Conservation (phyloP, 192 early-diverging fungal species). For the Mortierella antarctica region DNA sequence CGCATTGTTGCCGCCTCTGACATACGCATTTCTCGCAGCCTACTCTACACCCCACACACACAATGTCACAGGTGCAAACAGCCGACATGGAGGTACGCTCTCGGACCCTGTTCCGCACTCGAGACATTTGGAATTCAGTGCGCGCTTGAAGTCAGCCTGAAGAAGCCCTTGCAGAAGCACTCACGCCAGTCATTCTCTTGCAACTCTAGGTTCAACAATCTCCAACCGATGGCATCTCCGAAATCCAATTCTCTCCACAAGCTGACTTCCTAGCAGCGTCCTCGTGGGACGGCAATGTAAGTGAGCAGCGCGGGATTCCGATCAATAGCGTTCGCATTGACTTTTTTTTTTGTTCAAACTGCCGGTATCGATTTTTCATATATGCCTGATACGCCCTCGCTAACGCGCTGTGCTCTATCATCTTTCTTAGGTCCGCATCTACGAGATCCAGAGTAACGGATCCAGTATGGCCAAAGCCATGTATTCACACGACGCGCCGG, state of each 20-base stretch:
- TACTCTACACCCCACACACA: background rate
- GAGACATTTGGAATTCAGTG: too few relatives aligned
- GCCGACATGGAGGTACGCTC: slow-evolving; percentile 6
- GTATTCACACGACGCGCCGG: slow-evolving; percentile 86
- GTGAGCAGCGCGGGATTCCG: background rate
- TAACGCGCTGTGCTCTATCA: background rate
- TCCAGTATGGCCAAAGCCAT: slow-evolving; percentile 79
- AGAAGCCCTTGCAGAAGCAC: too few relatives aligned
- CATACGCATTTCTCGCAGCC: too few relatives aligned
- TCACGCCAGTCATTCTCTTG: background rate
- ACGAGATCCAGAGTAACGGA: slow-evolving; percentile 86
- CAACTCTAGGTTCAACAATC: slow-evolving; percentile 63
- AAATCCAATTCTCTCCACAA: slow-evolving; percentile 81
- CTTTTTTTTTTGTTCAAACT: background rate
- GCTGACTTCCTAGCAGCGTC: slow-evolving; percentile 88
- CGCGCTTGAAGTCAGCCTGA: too few relatives aligned
- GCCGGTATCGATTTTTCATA: background rate
- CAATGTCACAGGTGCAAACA: background rate
- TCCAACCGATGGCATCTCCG: slow-evolving; percentile 83
- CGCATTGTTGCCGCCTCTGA: background rate
- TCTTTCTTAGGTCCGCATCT: slow-evolving; percentile 86
- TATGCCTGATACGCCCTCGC: background rate
- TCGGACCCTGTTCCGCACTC: too few relatives aligned
- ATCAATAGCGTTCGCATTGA: background rate
- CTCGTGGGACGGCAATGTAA: slow-evolving; percentile 90